Conservation (phyloP, 2,329 filamentous ascomycete species). For the Aspergillus nomiae region DNA sequence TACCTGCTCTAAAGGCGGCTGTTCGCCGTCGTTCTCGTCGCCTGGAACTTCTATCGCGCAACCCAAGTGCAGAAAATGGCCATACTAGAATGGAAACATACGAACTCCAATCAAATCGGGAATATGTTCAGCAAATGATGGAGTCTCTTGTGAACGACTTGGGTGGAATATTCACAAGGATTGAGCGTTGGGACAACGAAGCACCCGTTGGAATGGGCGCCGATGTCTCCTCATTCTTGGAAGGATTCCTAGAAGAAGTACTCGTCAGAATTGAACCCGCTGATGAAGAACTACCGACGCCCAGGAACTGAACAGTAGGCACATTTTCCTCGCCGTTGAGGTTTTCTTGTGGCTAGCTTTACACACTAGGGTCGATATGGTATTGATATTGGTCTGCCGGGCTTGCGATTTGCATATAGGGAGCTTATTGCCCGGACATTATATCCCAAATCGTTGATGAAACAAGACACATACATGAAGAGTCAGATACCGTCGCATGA, state of each 20-base stretch:
- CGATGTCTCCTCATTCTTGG: conserved; percentile 83
- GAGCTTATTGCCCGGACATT: not conserved
- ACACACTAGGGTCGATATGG: not conserved
- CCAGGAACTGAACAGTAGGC: conserved; percentile 1
- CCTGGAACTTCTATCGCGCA: conserved; percentile 46
- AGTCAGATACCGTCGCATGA: not conserved
- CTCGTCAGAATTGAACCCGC: conserved; percentile 87
- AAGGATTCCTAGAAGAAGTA: conserved; percentile 91
- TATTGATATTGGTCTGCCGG: not conserved
- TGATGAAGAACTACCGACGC: conserved; percentile 18
- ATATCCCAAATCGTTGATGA: not conserved
- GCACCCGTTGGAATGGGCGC: conserved; percentile 92
- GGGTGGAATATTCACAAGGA: conserved; percentile 80
- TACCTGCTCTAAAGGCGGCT: conserved; percentile 89
- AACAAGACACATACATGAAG: not conserved
- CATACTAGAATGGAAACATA: conserved; percentile 46
- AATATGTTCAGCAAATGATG: conserved; percentile 81
- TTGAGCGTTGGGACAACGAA: conserved; percentile 83
- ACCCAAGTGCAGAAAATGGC: conserved; percentile 54
- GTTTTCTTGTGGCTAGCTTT: not conserved
- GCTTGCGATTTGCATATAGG: not conserved
- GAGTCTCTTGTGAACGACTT: conserved; percentile 80
- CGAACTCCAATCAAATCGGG: conserved; percentile 62
- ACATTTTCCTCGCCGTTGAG: not conserved
- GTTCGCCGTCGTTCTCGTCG: conserved; percentile 73